Evolutionary conservation across 2,329 filamentous ascomycete species (phyloP).

Genomic region (Calonectria henricotiae): DNA sequence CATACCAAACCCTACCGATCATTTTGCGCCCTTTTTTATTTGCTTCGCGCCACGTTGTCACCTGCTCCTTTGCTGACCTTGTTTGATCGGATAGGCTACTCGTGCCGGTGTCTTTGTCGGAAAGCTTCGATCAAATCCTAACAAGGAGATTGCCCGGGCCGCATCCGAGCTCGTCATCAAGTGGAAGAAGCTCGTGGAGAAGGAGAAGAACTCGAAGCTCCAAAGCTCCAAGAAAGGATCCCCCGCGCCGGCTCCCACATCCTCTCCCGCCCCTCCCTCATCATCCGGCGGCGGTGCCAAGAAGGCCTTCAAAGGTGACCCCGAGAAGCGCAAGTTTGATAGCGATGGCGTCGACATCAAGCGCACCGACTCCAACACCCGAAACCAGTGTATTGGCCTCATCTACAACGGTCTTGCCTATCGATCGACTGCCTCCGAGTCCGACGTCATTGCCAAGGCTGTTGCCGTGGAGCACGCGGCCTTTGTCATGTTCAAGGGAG

Average conservation of each 20-base stretch:
- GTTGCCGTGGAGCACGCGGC: constrained; percentile 89
- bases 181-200: constrained; percentile 87
- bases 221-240: constrained; percentile 63
- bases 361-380: constrained; percentile 80
- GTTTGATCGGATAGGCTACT: constrained; percentile 72
- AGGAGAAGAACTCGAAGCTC: constrained; percentile 69
- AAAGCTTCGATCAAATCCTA: constrained; percentile 82
- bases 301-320: constrained; percentile 74
- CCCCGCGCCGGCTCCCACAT: constrained; percentile 65
- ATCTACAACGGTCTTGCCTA: constrained; percentile 92
- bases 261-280: constrained; percentile 70
- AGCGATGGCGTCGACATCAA: constrained; percentile 85
- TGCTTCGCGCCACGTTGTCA: not conserved
- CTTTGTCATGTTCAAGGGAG: constrained; percentile 78
- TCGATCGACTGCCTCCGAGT: constrained; percentile 80
- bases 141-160: constrained; percentile 85
- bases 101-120: constrained; percentile 92
- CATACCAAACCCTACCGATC: not conserved
- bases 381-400: constrained; percentile 90
- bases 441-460: constrained; percentile 80
- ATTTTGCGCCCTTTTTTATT: not conserved
- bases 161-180: constrained; percentile 89
- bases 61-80: not conserved
- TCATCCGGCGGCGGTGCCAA: constrained; percentile 60
- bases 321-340: constrained; percentile 86